Conservation (phyloP, 139 green algal species). For the Marvania coccoides region DNA sequence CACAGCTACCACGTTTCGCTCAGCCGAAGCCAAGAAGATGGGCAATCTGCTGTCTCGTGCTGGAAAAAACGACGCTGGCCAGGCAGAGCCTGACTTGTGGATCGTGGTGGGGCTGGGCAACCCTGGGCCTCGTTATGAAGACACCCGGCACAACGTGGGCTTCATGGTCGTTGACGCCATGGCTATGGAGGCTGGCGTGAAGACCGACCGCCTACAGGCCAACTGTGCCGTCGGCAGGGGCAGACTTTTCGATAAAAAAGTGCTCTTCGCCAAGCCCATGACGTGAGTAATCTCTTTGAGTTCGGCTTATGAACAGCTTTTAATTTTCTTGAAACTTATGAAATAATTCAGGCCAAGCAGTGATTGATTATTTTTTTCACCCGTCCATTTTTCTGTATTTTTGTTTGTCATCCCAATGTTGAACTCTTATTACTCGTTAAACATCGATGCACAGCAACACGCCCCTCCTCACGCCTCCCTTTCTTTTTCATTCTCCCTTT, state of each 20-base stretch:
- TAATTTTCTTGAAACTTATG: too few relatives aligned
- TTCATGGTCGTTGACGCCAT: slow-evolving; percentile 80
- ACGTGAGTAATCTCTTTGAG: too few relatives aligned
- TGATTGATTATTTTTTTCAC: too few relatives aligned
- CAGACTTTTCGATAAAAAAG: slow-evolving; percentile 28
- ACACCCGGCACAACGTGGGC: slow-evolving; percentile 82
- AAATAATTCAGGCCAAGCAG: background rate
- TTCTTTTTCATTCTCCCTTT: too few relatives aligned
- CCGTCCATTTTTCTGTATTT: too few relatives aligned
- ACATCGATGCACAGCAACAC: background rate
- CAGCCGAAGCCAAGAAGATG: background rate
- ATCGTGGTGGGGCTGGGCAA: slow-evolving; percentile 75
- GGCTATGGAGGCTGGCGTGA: slow-evolving; percentile 40
- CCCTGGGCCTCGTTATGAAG: slow-evolving; percentile 58
- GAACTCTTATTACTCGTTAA: background rate
- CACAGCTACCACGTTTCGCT: too few relatives aligned
- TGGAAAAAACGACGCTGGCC: background rate
- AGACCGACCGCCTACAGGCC: slow-evolving; percentile 51
- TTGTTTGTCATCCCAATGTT: too few relatives aligned
- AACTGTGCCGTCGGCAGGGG: slow-evolving; percentile 55
- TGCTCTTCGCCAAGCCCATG: slow-evolving; percentile 79
- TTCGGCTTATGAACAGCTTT: too few relatives aligned
- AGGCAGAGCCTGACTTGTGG: slow-evolving; percentile 25
- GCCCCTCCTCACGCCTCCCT: too few relatives aligned
- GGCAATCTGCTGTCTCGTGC: background rate